These are phyloP conservation scores for Phytophthora syringae DNA, from an alignment of 352 stramenopile species.

Conservation along the genomic window DNA sequence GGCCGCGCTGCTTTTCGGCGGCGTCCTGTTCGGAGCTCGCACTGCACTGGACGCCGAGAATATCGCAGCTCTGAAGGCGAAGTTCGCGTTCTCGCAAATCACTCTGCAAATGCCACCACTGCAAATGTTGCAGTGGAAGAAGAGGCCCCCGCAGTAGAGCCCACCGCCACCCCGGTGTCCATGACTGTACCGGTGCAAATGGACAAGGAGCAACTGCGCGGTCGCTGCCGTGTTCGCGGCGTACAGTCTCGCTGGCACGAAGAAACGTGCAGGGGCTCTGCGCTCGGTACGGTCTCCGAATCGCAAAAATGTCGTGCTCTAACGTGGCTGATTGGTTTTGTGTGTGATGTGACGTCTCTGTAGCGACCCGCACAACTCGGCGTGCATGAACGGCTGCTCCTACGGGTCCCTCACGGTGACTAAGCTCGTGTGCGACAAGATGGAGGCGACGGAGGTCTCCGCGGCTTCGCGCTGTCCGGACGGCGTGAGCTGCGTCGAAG, in stretches of 20 bases:
- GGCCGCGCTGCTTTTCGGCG: conserved; percentile 26
- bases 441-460: conserved; percentile 32
- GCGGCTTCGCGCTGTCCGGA: conserved; percentile 52
- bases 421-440: conserved; percentile 69
- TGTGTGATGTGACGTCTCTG: conserved; percentile 8
- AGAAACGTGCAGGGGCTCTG: conserved; percentile 73
- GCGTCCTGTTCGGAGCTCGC: conserved; percentile 23
- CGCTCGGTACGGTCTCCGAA: conserved; percentile 50
- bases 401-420: conserved; percentile 77
- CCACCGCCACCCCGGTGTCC: not conserved
- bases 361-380: conserved; percentile 64
- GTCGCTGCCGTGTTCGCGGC: conserved; percentile 61
- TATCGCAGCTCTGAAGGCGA: conserved; percentile 25
- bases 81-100: conserved; percentile 2
- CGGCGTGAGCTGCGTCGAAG: conserved; percentile 63
- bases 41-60: conserved; percentile 15
- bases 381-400: conserved; percentile 81
- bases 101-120: conserved; percentile 18
- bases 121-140: not conserved
- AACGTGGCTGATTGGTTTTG: not conserved
- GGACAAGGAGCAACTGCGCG: conserved; percentile 50
- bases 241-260: conserved; percentile 79
- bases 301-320: too few relatives aligned
- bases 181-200: conserved; percentile 1
- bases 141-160: not conserved